phyloP scores from a whole-genome alignment of 2,329 filamentous ascomycete genomes.

The Trichoderma koningiopsis region DNA sequence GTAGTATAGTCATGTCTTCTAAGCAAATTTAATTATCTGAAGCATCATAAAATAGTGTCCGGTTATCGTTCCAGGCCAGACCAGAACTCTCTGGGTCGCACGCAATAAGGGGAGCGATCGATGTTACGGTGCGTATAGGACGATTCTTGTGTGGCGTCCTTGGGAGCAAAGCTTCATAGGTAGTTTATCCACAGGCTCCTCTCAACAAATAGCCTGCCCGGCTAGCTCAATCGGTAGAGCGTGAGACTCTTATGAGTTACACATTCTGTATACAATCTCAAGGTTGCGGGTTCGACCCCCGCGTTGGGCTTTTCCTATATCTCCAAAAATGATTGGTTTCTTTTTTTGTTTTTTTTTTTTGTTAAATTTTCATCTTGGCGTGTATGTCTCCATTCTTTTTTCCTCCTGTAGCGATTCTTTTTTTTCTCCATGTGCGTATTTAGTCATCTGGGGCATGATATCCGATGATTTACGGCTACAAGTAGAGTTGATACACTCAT shows the following conservation, averaged over 20 bases:
- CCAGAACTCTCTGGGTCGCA: too few species aligned
- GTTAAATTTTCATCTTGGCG: background rate
- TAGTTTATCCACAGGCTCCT: background rate
- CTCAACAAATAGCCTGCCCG: conserved; percentile 31
- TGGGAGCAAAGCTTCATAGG: background rate
- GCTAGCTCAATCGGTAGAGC: conserved; percentile 58
- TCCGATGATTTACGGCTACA: background rate
- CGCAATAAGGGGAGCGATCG: too few species aligned
- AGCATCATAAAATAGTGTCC: too few species aligned
- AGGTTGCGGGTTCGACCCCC: conserved; percentile 59
- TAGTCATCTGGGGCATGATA: background rate
- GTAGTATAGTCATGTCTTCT: too few species aligned
- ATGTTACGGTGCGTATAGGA: too few species aligned
- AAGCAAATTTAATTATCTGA: too few species aligned
- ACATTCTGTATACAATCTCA: conserved; percentile 44
- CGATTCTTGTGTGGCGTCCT: background rate
- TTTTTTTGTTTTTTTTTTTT: background rate
- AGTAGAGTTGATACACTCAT: background rate
- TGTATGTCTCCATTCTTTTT: background rate
- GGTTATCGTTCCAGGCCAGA: too few species aligned
- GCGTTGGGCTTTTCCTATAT: conserved; percentile 46
- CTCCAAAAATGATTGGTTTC: background rate
- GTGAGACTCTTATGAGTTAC: conserved; percentile 63
- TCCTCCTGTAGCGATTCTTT: too few species aligned
- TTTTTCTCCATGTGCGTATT: background rate